Conservation (phyloP, 257 asterid genomes). For the Gentiana straminea region DNA sequence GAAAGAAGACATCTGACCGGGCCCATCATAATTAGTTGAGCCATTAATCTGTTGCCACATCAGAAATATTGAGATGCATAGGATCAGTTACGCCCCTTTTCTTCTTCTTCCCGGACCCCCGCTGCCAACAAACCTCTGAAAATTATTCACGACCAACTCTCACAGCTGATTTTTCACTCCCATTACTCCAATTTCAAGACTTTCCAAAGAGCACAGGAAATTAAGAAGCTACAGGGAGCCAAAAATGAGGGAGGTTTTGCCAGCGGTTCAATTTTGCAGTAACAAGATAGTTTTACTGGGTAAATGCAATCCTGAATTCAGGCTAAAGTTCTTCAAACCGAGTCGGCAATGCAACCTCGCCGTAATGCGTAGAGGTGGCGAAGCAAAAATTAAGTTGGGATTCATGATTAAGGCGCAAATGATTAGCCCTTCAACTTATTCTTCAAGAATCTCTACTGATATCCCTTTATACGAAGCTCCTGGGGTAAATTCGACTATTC, state of each 20-base stretch:
- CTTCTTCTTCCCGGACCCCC: background rate
- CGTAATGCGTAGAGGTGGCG: slow-evolving; percentile 4
- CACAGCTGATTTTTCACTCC: background rate
- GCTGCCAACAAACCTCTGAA: background rate
- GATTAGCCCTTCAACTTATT: slow-evolving; percentile 51
- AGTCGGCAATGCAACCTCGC: slow-evolving; percentile 22
- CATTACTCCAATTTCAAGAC: background rate
- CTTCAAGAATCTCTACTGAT: slow-evolving; percentile 71
- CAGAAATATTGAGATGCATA: background rate
- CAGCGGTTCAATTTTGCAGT: slow-evolving; percentile 5
- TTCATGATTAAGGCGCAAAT: slow-evolving; percentile 23
- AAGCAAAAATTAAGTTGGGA: slow-evolving; percentile 6
- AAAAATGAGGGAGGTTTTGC: slow-evolving; percentile 1
- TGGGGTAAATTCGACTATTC: slow-evolving; percentile 32
- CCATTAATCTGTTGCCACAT: slow-evolving; percentile 10
- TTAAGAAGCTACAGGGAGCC: background rate
- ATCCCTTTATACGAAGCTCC: slow-evolving; percentile 66
- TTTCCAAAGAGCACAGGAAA: background rate
- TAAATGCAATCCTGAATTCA: slow-evolving; percentile 2
- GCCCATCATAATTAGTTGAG: background rate
- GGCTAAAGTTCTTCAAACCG: slow-evolving; percentile 5
- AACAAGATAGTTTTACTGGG: background rate
- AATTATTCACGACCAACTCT: background rate
- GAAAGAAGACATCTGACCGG: background rate
- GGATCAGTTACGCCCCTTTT: background rate